Percentiles rank a stretch among this genome's conserved stretches.
Evolutionary conservation across 2,329 filamentous ascomycete genomes (phyloP).

Genomic region (Phialophora chinensis): DNA sequence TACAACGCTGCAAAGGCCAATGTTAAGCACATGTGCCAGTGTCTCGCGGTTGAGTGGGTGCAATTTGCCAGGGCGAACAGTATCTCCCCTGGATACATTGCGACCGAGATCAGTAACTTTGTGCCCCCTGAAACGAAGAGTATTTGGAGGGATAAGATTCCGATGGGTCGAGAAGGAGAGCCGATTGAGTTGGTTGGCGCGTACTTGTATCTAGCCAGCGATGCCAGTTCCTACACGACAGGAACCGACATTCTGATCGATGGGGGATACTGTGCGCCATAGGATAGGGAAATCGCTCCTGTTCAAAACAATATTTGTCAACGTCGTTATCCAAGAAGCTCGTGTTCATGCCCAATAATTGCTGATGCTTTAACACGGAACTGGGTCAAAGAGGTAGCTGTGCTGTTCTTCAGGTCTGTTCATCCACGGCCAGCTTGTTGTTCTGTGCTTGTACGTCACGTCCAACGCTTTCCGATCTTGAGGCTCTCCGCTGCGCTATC

Average conservation of each 20-base stretch:
- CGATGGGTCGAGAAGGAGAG: constrained; percentile 76
- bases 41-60: constrained; percentile 71
- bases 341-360: neutral
- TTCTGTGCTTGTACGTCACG: neutral
- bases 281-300: constrained; percentile 3
- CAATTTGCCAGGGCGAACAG: constrained; percentile 72
- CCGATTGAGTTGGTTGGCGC: constrained; percentile 79
- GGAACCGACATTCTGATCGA: constrained; percentile 76
- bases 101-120: constrained; percentile 70
- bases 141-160: constrained; percentile 78
- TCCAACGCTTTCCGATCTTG: constrained; percentile 4
- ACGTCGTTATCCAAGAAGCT: neutral
- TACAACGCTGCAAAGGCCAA: constrained; percentile 71
- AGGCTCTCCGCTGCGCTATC: constrained; percentile 34
- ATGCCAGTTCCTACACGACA: constrained; percentile 83
- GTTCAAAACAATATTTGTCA: neutral
- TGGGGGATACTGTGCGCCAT: constrained; percentile 70
- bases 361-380: neutral
- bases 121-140: constrained; percentile 69
- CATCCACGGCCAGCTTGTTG: neutral
- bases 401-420: neutral
- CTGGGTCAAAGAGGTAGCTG: neutral
- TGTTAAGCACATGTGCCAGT: constrained; percentile 67
- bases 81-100: constrained; percentile 72
- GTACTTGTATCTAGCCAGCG: constrained; percentile 80